These are phyloP conservation scores for Terfezia boudieri DNA, from an alignment of 495 filamentous ascomycete genomes.

Conservation along the genomic window DNA sequence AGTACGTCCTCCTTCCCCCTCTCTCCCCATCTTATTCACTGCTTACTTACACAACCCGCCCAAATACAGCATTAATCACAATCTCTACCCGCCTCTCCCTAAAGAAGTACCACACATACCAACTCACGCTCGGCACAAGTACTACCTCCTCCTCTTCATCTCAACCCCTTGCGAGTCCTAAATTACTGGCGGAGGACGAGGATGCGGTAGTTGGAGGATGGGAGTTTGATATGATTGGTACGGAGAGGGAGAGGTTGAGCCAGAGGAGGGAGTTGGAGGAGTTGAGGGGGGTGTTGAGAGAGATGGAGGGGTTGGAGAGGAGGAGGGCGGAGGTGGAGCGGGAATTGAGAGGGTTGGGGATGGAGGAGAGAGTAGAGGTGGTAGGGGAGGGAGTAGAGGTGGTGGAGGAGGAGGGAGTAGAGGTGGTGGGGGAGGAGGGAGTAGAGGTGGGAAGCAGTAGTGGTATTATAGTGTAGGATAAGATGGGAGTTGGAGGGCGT, in stretches of 20 bases:
- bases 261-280: slow-evolving; percentile 78
- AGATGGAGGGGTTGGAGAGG: slow-evolving; percentile 48
- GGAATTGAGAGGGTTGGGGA: slow-evolving; percentile 41
- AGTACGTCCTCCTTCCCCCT: background rate
- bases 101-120: slow-evolving; percentile 85
- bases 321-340: slow-evolving; percentile 53
- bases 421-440: slow-evolving; percentile 1
- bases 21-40: background rate
- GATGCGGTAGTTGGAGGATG: slow-evolving; percentile 29
- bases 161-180: slow-evolving; percentile 23
- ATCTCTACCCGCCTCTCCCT: slow-evolving; percentile 81
- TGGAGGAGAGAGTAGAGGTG: slow-evolving; percentile 15
- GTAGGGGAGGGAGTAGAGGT: slow-evolving; percentile 9
- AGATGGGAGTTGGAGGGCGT: no score
- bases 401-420: slow-evolving; percentile 8
- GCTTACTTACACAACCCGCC: slow-evolving; percentile 25
- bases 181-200: slow-evolving; percentile 20
- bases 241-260: slow-evolving; percentile 67
- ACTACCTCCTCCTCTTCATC: slow-evolving; percentile 10
- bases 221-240: slow-evolving; percentile 84
- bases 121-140: slow-evolving; percentile 44
- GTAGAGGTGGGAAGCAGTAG: slow-evolving; percentile 11
- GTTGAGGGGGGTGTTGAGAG: slow-evolving; percentile 49
- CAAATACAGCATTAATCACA: slow-evolving; percentile 33
- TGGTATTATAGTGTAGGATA: no score